Conservation (phyloP, 2,329 filamentous ascomycete species). For the Epichloe glyceriae region DNA sequence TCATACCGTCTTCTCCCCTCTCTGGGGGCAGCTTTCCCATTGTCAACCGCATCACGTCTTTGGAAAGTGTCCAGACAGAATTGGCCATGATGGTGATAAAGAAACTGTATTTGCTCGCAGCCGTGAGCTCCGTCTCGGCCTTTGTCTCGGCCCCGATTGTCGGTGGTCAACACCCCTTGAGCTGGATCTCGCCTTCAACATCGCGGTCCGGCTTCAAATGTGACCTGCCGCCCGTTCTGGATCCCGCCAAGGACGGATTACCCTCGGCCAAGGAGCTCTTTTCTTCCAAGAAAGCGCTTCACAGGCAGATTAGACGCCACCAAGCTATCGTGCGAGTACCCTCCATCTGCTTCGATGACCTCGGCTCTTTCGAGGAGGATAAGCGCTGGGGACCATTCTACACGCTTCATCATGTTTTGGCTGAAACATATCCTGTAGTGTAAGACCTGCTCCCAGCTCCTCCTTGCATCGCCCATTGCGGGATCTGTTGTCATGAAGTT, state of each 20-base stretch:
- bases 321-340: slow-evolving; percentile 42
- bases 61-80: background rate
- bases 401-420: slow-evolving; percentile 33
- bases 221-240: slow-evolving; percentile 21
- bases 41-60: background rate
- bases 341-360: slow-evolving; percentile 42
- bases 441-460: slow-evolving; percentile 16
- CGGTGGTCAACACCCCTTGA: background rate
- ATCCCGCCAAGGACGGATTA: slow-evolving; percentile 19
- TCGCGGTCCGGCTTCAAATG: slow-evolving; percentile 13
- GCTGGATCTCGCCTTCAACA: background rate
- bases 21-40: background rate
- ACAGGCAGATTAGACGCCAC: slow-evolving; percentile 33
- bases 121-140: slow-evolving; percentile 1
- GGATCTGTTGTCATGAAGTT: background rate
- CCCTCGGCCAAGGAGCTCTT: slow-evolving; percentile 21
- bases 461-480: background rate
- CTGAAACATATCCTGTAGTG: slow-evolving; percentile 35
- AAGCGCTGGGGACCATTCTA: slow-evolving; percentile 41
- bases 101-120: slow-evolving; percentile 1
- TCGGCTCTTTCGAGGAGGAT: slow-evolving; percentile 40
- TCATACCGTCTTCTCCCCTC: too few relatives aligned
- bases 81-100: background rate
- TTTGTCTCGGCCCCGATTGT: background rate
- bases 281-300: slow-evolving; percentile 18